phyloP scores from a whole-genome alignment of 2,329 filamentous ascomycete species.

The Trichoderma koningii region DNA sequence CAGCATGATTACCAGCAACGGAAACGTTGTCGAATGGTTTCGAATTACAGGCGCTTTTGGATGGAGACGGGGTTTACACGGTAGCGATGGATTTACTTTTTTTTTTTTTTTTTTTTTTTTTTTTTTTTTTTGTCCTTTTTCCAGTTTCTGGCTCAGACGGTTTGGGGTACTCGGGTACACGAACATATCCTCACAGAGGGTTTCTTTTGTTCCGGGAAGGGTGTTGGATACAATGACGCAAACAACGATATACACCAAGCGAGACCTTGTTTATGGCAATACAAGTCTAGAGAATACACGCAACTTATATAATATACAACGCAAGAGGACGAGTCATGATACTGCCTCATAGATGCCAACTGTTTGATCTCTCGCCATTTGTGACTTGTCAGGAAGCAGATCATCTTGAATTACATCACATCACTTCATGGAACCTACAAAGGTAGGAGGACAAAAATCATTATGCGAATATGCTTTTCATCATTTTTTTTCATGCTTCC shows the following conservation, averaged over 20 bases:
- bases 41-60: background rate
- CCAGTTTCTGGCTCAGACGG: too few species aligned
- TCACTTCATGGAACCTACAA: too few species aligned
- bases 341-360: too few species aligned
- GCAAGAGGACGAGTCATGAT: background rate
- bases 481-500: background rate
- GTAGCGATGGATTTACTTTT: background rate
- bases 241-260: too few species aligned
- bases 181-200: background rate
- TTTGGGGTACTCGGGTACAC: background rate
- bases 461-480: background rate
- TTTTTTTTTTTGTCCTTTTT: background rate
- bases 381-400: background rate
- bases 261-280: too few species aligned
- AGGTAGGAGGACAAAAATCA: too few species aligned
- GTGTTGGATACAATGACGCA: background rate
- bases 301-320: background rate
- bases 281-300: too few species aligned
- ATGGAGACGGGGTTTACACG: background rate
- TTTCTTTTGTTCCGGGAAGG: background rate
- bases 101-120: background rate
- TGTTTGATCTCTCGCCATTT: too few species aligned
- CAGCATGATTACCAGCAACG: background rate
- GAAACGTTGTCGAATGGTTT: background rate
- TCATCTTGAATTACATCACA: background rate